Percentiles rank a stretch among this genome's conserved stretches.
Evolutionary conservation across 495 filamentous ascomycete genomes (phyloP).

Genomic region (Penicillium daleae): DNA sequence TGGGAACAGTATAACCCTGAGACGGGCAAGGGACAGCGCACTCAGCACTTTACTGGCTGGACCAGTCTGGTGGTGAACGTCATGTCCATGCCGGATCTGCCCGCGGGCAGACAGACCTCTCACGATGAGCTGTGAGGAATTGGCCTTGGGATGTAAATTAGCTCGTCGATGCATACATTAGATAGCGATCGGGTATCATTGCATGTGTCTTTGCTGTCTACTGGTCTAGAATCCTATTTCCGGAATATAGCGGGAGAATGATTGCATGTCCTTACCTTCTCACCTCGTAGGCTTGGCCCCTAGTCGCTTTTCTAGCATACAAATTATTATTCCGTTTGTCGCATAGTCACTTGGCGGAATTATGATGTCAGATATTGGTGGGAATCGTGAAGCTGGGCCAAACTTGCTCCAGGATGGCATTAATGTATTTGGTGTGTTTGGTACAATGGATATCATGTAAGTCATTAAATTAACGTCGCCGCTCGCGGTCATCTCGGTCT

Average conservation of each 20-base stretch:
- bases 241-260: not conserved
- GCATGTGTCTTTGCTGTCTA: not conserved
- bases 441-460: not conserved
- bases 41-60: conserved; percentile 98
- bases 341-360: not conserved
- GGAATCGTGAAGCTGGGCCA: not conserved
- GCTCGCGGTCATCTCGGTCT: conserved; percentile 33
- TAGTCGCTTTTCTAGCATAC: no score
- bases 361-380: not conserved
- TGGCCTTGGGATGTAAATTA: conserved; percentile 30
- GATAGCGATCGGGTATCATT: conserved; percentile 13
- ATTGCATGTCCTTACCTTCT: not conserved
- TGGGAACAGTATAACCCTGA: conserved; percentile 99
- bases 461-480: conserved; percentile 26
- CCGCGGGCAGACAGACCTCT: conserved; percentile 24
- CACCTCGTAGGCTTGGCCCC: no score
- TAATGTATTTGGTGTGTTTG: no score
- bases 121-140: conserved; percentile 49
- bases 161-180: conserved; percentile 21
- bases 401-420: not conserved
- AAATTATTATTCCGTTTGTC: no score
- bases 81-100: conserved; percentile 81
- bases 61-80: conserved; percentile 97
- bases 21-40: conserved; percentile 88
- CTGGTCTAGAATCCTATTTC: not conserved